phyloP scores from a whole-genome alignment of 441 rosid genomes.

The Gossypium davidsonii region DNA sequence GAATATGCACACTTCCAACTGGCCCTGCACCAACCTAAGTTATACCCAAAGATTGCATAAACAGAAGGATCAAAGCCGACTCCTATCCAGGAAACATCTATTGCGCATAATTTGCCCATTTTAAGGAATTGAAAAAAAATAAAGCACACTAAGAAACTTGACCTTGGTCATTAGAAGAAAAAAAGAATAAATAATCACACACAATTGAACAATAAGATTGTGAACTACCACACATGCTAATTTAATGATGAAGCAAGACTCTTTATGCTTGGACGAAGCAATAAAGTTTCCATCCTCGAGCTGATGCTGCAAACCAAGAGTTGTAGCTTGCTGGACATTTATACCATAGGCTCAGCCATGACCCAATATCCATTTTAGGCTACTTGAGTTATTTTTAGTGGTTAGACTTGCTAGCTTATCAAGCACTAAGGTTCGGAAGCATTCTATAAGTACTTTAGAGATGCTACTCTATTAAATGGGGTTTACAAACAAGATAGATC shows the following conservation, averaged over 20 bases:
- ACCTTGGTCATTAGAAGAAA: not conserved
- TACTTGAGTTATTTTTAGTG: not conserved
- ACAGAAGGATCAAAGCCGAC: not conserved
- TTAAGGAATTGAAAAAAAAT: not conserved
- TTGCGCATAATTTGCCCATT: not conserved
- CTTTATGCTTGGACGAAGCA: not conserved
- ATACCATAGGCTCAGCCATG: not conserved
- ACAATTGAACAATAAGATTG: not conserved
- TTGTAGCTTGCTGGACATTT: not conserved
- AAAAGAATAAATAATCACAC: not conserved
- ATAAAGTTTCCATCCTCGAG: not conserved
- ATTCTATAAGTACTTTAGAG: not conserved
- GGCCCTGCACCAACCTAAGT: not conserved
- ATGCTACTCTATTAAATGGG: not conserved
- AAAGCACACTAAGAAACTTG: not conserved
- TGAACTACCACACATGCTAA: not conserved
- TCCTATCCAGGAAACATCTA: not conserved
- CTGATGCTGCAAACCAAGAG: not conserved
- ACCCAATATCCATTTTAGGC: not conserved
- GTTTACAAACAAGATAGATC: not conserved
- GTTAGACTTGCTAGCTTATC: slow-evolving; percentile 1
- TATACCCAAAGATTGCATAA: not conserved
- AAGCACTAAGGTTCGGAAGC: not conserved
- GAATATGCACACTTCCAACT: not conserved
- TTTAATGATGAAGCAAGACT: not conserved